Conservation (phyloP, 2,329 filamentous ascomycete genomes). For the Trichophyton schoenleinii region DNA sequence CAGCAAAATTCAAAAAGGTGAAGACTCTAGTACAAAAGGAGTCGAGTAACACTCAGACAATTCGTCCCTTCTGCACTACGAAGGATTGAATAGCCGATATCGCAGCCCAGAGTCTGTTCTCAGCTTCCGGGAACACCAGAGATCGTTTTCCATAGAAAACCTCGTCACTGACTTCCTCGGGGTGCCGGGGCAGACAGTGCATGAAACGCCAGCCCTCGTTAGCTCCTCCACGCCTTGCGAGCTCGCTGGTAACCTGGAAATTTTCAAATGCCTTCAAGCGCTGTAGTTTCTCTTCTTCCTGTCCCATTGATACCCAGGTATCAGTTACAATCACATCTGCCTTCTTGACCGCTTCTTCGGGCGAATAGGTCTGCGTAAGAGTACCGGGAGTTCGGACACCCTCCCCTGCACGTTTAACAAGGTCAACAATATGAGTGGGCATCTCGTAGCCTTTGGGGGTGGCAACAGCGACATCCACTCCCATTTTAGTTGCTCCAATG, state of each 20-base stretch:
- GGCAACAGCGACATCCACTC: constrained; percentile 74
- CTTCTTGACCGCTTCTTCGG: constrained; percentile 71
- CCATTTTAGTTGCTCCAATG: constrained; percentile 74
- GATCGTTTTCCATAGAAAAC: constrained; percentile 82
- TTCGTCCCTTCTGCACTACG: constrained; percentile 84
- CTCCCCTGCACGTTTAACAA: constrained; percentile 54
- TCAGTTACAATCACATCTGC: constrained; percentile 91
- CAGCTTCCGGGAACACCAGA: constrained; percentile 83
- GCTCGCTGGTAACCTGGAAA: constrained; percentile 79
- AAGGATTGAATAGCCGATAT: constrained; percentile 79
- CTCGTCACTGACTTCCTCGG: constrained; percentile 85
- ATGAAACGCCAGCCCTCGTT: constrained; percentile 92
- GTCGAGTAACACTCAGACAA: constrained; percentile 30
- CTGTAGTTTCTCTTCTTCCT: constrained; percentile 71
- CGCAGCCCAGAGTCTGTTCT: constrained; percentile 88
- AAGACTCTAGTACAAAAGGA: not conserved
- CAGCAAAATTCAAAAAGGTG: not conserved
- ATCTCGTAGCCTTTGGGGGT: constrained; percentile 78
- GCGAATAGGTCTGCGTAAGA: constrained; percentile 62
- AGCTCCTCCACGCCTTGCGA: constrained; percentile 73
- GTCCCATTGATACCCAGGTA: constrained; percentile 97
- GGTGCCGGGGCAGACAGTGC: constrained; percentile 89
- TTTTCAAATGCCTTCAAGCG: constrained; percentile 70
- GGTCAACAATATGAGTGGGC: constrained; percentile 56
- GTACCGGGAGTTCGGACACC: constrained; percentile 49